Evolutionary conservation across 768 basidiomycete genomes (phyloP).

Genomic region (Boletus fagicola): DNA sequence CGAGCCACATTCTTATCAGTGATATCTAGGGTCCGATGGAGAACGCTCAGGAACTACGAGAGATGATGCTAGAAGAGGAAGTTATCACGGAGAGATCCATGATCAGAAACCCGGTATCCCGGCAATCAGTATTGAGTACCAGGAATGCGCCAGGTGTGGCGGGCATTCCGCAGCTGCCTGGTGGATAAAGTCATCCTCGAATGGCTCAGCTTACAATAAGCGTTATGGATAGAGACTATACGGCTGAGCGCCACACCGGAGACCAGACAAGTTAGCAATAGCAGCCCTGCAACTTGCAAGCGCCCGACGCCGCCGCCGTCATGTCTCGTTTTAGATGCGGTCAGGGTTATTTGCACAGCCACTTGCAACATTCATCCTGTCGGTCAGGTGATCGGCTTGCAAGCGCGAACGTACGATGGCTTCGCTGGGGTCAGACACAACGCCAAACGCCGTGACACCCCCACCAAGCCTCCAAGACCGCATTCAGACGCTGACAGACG

Average conservation of each 20-base stretch:
- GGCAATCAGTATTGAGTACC: too few species aligned
- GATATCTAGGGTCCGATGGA: too few species aligned
- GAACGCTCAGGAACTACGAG: background rate
- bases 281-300: too few species aligned
- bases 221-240: background rate
- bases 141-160: background rate
- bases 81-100: background rate
- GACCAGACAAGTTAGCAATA: background rate
- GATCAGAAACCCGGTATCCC: background rate
- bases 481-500: constrained; percentile 46
- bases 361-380: background rate
- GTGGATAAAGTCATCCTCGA: background rate
- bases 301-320: background rate
- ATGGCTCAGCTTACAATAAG: background rate
- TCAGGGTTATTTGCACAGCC: constrained; percentile 19
- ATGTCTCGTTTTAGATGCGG: background rate
- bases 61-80: constrained; percentile 1
- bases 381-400: background rate
- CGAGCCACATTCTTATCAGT: background rate
- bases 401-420: background rate
- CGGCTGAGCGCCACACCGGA: constrained; percentile 12
- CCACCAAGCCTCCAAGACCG: constrained; percentile 38
- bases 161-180: background rate
- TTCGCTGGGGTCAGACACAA: constrained; percentile 6
- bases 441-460: background rate